Evolutionary conservation across 139 green algal species (phyloP).

Genomic region (Picochlorum sp.): DNA sequence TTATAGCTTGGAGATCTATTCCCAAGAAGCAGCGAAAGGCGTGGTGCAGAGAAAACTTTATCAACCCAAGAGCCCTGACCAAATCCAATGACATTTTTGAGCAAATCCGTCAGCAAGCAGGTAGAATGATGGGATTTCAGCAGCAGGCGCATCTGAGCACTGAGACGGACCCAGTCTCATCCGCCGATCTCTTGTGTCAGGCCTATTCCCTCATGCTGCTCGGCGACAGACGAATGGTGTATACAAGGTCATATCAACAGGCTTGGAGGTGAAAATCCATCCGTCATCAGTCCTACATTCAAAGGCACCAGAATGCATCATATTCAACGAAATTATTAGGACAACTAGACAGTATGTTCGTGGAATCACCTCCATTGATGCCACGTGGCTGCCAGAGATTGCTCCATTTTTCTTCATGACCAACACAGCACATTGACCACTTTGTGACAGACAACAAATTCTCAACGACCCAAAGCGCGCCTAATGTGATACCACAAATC

Average conservation of each 20-base stretch:
- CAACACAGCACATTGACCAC: no score
- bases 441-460: no score
- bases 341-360: conserved; percentile 69
- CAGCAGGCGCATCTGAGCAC: conserved; percentile 31
- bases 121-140: neutral
- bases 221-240: conserved; percentile 52
- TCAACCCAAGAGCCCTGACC: conserved; percentile 43
- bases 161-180: conserved; percentile 45
- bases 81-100: conserved; percentile 66
- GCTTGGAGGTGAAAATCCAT: conserved; percentile 68
- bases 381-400: conserved; percentile 69
- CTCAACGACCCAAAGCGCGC: no score
- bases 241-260: conserved; percentile 63
- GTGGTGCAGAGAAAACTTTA: conserved; percentile 40
- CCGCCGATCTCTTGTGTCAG: conserved; percentile 44
- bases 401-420: conserved; percentile 30
- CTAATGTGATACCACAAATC: no score
- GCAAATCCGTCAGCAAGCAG: conserved; percentile 36
- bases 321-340: conserved; percentile 75
- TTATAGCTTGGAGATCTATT: conserved; percentile 38
- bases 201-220: conserved; percentile 75
- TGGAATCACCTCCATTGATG: conserved; percentile 48
- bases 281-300: conserved; percentile 63
- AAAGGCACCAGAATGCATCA: conserved; percentile 48
- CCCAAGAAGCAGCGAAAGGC: conserved; percentile 12